Conservation (phyloP, 2,329 filamentous ascomycete species). For the Penicillium sp. region DNA sequence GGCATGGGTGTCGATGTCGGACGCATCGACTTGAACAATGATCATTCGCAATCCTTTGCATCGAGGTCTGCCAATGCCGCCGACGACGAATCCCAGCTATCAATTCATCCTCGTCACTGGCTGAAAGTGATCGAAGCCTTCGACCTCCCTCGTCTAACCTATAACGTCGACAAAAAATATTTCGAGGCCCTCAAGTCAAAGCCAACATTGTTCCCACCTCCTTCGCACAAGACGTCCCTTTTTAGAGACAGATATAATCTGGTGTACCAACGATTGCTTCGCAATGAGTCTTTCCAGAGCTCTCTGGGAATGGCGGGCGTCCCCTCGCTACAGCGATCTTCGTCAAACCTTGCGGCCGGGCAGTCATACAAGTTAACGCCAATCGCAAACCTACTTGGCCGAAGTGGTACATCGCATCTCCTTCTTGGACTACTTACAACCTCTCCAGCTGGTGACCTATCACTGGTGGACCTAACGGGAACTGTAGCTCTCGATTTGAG, state of each 20-base stretch:
- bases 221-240: slow-evolving; percentile 79
- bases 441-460: slow-evolving; percentile 78
- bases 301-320: slow-evolving; percentile 68
- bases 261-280: slow-evolving; percentile 86
- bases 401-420: slow-evolving; percentile 82
- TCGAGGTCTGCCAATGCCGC: slow-evolving; percentile 53
- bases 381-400: slow-evolving; percentile 74
- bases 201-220: slow-evolving; percentile 73
- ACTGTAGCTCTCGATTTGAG: slow-evolving; percentile 83
- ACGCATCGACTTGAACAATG: slow-evolving; percentile 52
- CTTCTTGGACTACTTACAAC: slow-evolving; percentile 81
- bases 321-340: slow-evolving; percentile 61
- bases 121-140: slow-evolving; percentile 82
- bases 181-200: slow-evolving; percentile 75
- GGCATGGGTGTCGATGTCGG: slow-evolving; percentile 53
- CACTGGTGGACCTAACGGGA: slow-evolving; percentile 84
- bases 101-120: slow-evolving; percentile 77
- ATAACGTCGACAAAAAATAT: slow-evolving; percentile 72
- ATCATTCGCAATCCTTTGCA: slow-evolving; percentile 37
- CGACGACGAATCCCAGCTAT: slow-evolving; percentile 63
- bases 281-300: slow-evolving; percentile 90
- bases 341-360: slow-evolving; percentile 60
- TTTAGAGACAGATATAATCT: slow-evolving; percentile 92
- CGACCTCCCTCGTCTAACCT: slow-evolving; percentile 69
- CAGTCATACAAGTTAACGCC: slow-evolving; percentile 87